Percentiles rank a stretch among this genome's conserved stretches.
These are phyloP conservation scores for Hypoxylon sp. DNA, from an alignment of 2,329 filamentous ascomycete genomes.

Conservation along the genomic window DNA sequence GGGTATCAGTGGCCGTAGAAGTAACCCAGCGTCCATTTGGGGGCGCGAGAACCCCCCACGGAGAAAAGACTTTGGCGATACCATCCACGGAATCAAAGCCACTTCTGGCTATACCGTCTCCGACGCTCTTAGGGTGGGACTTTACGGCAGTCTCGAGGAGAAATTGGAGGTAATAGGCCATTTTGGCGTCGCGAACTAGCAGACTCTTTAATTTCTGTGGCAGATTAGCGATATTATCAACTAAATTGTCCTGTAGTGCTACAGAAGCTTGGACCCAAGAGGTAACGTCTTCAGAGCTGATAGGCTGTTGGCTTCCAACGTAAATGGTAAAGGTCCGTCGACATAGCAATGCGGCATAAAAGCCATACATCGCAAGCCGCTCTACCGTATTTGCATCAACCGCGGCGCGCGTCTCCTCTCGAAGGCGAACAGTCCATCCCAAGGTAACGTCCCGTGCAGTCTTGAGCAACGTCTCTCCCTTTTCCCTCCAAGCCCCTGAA, in stretches of 20 bases:
- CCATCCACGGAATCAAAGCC: slow-evolving; percentile 59
- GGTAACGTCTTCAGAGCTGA: slow-evolving; percentile 42
- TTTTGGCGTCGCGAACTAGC: slow-evolving; percentile 64
- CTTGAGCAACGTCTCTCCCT: slow-evolving; percentile 56
- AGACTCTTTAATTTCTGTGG: slow-evolving; percentile 56
- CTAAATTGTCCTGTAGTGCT: slow-evolving; percentile 63
- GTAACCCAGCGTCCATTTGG: slow-evolving; percentile 50
- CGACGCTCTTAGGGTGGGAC: slow-evolving; percentile 23
- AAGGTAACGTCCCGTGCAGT: slow-evolving; percentile 61
- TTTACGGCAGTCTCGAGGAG: slow-evolving; percentile 57
- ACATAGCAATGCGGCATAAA: slow-evolving; percentile 72
- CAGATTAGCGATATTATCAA: slow-evolving; percentile 57
- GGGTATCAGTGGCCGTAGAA: slow-evolving; percentile 17
- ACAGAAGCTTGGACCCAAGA: slow-evolving; percentile 48
- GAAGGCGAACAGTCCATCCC: slow-evolving; percentile 65
- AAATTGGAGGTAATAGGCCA: slow-evolving; percentile 56
- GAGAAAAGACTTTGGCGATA: slow-evolving; percentile 48
- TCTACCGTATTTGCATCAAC: slow-evolving; percentile 58
- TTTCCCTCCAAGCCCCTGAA: slow-evolving; percentile 13
- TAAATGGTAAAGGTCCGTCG: slow-evolving; percentile 46
- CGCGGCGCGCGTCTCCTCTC: slow-evolving; percentile 60
- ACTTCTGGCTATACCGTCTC: slow-evolving; percentile 56
- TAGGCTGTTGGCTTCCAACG: slow-evolving; percentile 14
- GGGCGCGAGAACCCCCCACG: slow-evolving; percentile 51
- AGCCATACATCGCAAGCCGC: slow-evolving; percentile 60